Evolutionary conservation across 306 rosid species (phyloP), one percentile per base, ranked within the genome.

Genomic region (Lupinus albus): DNA sequence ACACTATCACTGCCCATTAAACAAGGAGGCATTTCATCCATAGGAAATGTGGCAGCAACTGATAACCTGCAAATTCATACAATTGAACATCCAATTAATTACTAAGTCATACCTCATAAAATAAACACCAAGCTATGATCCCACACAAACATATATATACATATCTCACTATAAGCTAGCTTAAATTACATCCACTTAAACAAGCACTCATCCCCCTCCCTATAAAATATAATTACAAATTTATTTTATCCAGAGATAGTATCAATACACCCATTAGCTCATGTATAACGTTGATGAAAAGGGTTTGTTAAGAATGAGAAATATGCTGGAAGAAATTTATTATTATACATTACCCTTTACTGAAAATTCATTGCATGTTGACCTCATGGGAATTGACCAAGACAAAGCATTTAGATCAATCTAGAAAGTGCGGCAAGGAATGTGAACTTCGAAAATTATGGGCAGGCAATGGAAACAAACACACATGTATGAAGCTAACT

Each of bases 51-150:
- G 20, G 15, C 8, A 30, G 76, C 50, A 56, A 28, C 30, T 3
- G 68, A 60, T 8, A 25, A 13, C 78, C 86, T 86, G 74, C 63
- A 80, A 66, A 61, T 70, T 74, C 44, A 46, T 51, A 62, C 11
- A 64, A 72, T 13, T 38, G 0, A 42, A 41, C 45, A 9, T 48
- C 45, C 51, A 68, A 47, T 52, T 51, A 70, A n/a, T 44, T 77
- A 73, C 7, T 9, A 54, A 53, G 35, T 6, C 47, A 48, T 56
- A 3, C 20, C 28, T n/a, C 48, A 35, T 39, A 13, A 10, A 5
- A 13, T 9, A 15, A 35, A 33, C 52, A 61, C 42, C 14, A 61
- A 39, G 51, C 51, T 46, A n/a, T 5, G 17, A 13, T n/a, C 13
- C 18, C 38, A 25, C 28, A 28, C 65, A 54, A 32, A 8, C 13